These are phyloP conservation scores for Cercospora zeina DNA, from an alignment of 2,329 filamentous ascomycete genomes.

Conservation along the genomic window DNA sequence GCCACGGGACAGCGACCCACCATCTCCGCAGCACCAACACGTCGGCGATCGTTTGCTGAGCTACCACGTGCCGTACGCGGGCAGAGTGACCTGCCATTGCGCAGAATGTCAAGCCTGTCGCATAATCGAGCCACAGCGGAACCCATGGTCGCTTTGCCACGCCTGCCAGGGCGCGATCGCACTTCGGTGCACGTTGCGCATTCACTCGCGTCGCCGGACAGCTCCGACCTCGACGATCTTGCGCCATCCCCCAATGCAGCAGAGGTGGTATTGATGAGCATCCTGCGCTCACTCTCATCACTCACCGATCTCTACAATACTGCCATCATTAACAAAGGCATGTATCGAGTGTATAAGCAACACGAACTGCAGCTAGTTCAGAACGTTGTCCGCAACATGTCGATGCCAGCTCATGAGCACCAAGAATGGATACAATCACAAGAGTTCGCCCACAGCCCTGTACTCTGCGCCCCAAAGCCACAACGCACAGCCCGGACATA, in stretches of 20 bases:
- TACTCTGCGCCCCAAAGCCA: slow-evolving; percentile 38
- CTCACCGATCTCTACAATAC: slow-evolving; percentile 58
- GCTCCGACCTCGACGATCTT: not conserved
- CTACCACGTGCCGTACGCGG: not conserved
- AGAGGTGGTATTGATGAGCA: slow-evolving; percentile 54
- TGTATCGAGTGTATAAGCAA: slow-evolving; percentile 59
- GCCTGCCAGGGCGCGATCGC: not conserved
- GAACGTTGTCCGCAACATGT: slow-evolving; percentile 54
- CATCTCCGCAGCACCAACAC: not conserved
- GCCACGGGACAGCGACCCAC: not conserved
- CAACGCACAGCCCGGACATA: slow-evolving; percentile 58
- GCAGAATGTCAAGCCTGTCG: slow-evolving; percentile 25
- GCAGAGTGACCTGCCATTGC: slow-evolving; percentile 9
- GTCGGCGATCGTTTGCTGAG: slow-evolving; percentile 22
- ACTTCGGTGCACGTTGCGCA: not conserved
- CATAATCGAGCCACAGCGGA: not conserved
- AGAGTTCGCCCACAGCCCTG: slow-evolving; percentile 45
- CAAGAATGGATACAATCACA: slow-evolving; percentile 59
- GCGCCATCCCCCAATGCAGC: slow-evolving; percentile 37
- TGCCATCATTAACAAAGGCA: slow-evolving; percentile 56
- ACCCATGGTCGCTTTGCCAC: slow-evolving; percentile 13
- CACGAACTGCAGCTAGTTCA: slow-evolving; percentile 58
- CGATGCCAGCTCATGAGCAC: slow-evolving; percentile 61
- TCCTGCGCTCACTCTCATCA: slow-evolving; percentile 52
- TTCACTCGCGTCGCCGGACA: not conserved